These are phyloP conservation scores for Entelexis sorbosivorans DNA, from an alignment of 1,139 yeast species.

Conservation along the genomic window DNA sequence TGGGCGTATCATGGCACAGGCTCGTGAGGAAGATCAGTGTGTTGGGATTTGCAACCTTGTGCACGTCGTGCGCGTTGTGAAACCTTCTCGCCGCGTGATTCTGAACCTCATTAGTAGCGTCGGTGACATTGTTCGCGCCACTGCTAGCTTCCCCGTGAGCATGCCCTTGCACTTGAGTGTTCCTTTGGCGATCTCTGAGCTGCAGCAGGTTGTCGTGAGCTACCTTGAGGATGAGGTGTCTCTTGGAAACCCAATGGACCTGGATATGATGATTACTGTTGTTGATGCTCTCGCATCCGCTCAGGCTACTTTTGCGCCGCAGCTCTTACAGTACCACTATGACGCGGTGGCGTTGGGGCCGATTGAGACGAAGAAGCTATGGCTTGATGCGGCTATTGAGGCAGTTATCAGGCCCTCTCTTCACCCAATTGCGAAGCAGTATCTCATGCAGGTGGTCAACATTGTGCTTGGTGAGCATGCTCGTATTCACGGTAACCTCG, in stretches of 20 bases:
- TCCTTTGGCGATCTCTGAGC: slow-evolving; percentile 54
- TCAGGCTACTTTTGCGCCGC: slow-evolving; percentile 1
- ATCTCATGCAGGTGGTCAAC: slow-evolving; percentile 38
- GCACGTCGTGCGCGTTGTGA: slow-evolving; percentile 49
- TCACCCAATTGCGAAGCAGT: slow-evolving; percentile 10
- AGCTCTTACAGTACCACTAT: slow-evolving; percentile 11
- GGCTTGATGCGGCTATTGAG: slow-evolving; percentile 12
- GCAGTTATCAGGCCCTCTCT: slow-evolving; percentile 1
- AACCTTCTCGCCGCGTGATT: slow-evolving; percentile 38
- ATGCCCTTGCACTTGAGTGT: slow-evolving; percentile 61
- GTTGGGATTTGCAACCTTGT: slow-evolving; percentile 60
- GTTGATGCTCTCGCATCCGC: slow-evolving; percentile 6
- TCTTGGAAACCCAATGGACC: neutral
- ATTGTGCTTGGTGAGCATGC: slow-evolving; percentile 59
- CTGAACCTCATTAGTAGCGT: slow-evolving; percentile 35
- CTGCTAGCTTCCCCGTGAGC: slow-evolving; percentile 39
- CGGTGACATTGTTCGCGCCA: slow-evolving; percentile 38
- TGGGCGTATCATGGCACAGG: slow-evolving; percentile 37
- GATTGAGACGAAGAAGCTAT: slow-evolving; percentile 3
- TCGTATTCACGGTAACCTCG: slow-evolving; percentile 38
- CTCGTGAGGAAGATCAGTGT: slow-evolving; percentile 45
- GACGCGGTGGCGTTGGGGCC: neutral
- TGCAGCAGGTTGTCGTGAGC: slow-evolving; percentile 45
- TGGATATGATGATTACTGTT: slow-evolving; percentile 10
- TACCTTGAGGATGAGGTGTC: neutral